Evolutionary conservation across 495 filamentous ascomycete species (phyloP), one percentile per base, ranked within the genome.

Genomic region (Penicillium manginii): DNA sequence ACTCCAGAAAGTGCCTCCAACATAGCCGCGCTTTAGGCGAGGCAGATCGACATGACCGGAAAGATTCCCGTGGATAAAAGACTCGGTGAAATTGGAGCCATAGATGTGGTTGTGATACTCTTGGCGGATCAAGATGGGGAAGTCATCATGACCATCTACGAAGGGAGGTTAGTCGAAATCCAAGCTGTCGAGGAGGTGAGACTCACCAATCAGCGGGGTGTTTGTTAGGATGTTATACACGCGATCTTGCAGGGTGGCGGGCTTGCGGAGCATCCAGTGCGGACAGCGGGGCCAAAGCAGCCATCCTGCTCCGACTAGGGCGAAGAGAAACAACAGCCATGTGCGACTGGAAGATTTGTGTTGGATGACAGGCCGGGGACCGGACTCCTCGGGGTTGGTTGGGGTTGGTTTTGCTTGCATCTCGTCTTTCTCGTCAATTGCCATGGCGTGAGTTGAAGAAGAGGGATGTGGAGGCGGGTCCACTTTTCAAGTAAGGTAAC

Each of bases 101-200:
- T 96, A 89, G 68, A 98, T 93, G 54, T 88, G 84, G 69, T 96
- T 96, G 17, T 86, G 73, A 67, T 85, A 92, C 4, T 73, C 15
- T n/a, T 62, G 73, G 35, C 91, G 83, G 59, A 98, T 79, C 19
- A 87, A 60, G 59, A 92, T 87, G 11, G 92, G 84, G 19, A 97
- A 77, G 66, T 98, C 94, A 79, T 96, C 88, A 69, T 98, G 94
- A 2, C 93, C 93, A 73, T 98, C 93, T 96, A 61, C n/a, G 58
- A 96, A 72, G 12, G 91, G 92, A 4, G 88, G 9, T 91, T n/a
- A 84, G 72, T 10, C 26, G 9, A 29, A 8, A 29, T 8, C 6
- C 1, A 29, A 72, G 76, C 19, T 52, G 22, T 47, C 17, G 10
- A 15, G 17, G 43, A 47, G 11, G 10, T 12, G 22, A 47, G 9